Evolutionary conservation across 2,329 filamentous ascomycete genomes (phyloP), one percentile per base, ranked within the genome.

Genomic region (Colletotrichum trifolii): DNA sequence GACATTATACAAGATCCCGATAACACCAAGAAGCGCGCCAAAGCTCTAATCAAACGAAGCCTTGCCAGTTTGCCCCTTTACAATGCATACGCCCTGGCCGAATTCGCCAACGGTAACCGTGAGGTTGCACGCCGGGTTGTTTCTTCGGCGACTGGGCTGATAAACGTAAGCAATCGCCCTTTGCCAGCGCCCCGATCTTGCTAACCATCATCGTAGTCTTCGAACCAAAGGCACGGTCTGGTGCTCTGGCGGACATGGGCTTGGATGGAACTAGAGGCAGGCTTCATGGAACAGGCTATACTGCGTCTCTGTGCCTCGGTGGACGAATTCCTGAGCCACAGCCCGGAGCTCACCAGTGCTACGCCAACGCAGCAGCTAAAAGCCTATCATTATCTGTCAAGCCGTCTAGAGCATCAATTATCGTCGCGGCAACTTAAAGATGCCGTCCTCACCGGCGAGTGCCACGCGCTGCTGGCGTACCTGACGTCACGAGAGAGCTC

Each of bases 1-100:
- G 87, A 90, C 70, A 85, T 84, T 54, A 72, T 76, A 0, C 85
- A 86, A 60, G 84, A 89, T 47, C 80, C 84, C 0, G 72, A 75
- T 1, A 81, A 78, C 2, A 86, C 88, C 34, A 90, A 87, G 69
- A 96, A 93, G 73, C 81, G 84, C 7, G 92, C 93, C 0, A 97
- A 93, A 71, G 77, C 78, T 7, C 79, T 97, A 0, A 77, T 97
- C n/a, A 95, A 91, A 72, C 83, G 83, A 52, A 85, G 87, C 60
- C 82, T 89, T 0, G 82, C 86, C 1, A 90, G 88, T 69, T 74
- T 92, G 3, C 80, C 82, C 12, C 80, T 97, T 0, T 97, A 96
- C 76, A 91, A 93, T 69, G 87, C 89, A 0, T 97, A 95, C 72
- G 92, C 91, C 0, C 77, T 93, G 12, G 87, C 93, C 4, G 92